These are phyloP conservation scores for Boletus chippewaensis DNA, from an alignment of 1,284 basidiomycete species.

Conservation along the genomic window DNA sequence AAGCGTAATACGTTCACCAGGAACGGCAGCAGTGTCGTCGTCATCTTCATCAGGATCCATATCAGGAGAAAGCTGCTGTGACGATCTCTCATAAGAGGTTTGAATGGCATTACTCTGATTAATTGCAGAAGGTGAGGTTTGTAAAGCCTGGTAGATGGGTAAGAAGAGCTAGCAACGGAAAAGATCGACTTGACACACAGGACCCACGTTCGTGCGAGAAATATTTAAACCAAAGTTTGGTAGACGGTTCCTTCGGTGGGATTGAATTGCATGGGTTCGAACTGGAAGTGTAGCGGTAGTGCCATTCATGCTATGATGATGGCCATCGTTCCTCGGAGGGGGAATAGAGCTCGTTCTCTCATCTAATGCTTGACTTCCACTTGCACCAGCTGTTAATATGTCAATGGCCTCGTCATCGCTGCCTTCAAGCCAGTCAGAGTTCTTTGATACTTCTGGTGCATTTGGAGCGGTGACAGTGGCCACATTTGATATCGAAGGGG, in stretches of 20 bases:
- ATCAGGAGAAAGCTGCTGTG: constrained; percentile 32
- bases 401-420: constrained; percentile 82
- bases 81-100: constrained; percentile 15
- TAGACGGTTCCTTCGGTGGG: constrained; percentile 48
- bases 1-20: constrained; percentile 55
- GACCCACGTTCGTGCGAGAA: constrained; percentile 33
- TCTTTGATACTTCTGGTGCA: constrained; percentile 37
- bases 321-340: constrained; percentile 23
- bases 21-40: constrained; percentile 36
- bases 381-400: constrained; percentile 67
- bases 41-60: constrained; percentile 60
- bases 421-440: constrained; percentile 60
- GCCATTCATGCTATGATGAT: constrained; percentile 9
- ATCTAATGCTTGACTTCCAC: constrained; percentile 71
- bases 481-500: constrained; percentile 29
- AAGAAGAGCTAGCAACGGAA: constrained; percentile 59
- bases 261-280: constrained; percentile 28
- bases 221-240: constrained; percentile 57
- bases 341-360: constrained; percentile 65
- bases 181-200: constrained; percentile 41
- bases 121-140: constrained; percentile 33
- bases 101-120: constrained; percentile 11
- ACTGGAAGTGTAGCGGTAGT: constrained; percentile 25
- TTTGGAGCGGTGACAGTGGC: constrained; percentile 7
- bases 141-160: constrained; percentile 58